These are phyloP conservation scores for Tephrocybe sp. DNA, from an alignment of 768 basidiomycete species.

Conservation along the genomic window DNA sequence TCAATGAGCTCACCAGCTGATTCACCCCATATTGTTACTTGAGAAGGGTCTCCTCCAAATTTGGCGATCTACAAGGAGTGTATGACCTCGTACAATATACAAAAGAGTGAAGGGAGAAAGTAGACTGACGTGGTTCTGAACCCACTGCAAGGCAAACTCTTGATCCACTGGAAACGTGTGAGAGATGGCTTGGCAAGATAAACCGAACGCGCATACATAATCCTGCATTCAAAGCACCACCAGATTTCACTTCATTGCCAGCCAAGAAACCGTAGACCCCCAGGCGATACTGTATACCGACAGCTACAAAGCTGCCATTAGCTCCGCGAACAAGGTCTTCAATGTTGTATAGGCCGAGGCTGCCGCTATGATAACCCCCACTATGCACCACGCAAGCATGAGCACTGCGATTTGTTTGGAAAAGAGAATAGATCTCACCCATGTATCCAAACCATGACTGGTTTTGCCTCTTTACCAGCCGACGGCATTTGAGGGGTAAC, in stretches of 20 bases:
- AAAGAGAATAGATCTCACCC: slow-evolving; percentile 12
- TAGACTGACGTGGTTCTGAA: slow-evolving; percentile 18
- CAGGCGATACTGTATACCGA: slow-evolving; percentile 25
- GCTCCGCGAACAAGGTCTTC: slow-evolving; percentile 18
- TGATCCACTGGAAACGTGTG: slow-evolving; percentile 21
- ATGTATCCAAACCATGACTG: slow-evolving; percentile 23
- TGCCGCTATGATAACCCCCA: slow-evolving; percentile 9
- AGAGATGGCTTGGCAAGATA: background rate
- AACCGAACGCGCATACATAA: slow-evolving; percentile 21
- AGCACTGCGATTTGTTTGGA: background rate
- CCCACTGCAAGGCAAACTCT: slow-evolving; percentile 23
- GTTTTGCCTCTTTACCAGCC: slow-evolving; percentile 9
- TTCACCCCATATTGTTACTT: slow-evolving; percentile 28
- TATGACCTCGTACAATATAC: background rate
- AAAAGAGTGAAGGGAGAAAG: too few relatives aligned
- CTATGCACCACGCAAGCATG: background rate
- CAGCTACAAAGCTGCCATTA: slow-evolving; percentile 20
- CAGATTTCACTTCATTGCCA: slow-evolving; percentile 26
- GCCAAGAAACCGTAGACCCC: slow-evolving; percentile 31
- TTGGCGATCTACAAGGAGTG: slow-evolving; percentile 18
- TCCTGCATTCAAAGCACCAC: slow-evolving; percentile 32
- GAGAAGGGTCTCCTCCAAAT: slow-evolving; percentile 23
- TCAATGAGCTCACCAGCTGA: slow-evolving; percentile 18
- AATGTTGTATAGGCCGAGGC: background rate
- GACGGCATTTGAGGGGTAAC: background rate